Evolutionary conservation across 2,329 filamentous ascomycete species (phyloP), one percentile per base, ranked within the genome.

Genomic region (Stachybotrys echinatus): DNA sequence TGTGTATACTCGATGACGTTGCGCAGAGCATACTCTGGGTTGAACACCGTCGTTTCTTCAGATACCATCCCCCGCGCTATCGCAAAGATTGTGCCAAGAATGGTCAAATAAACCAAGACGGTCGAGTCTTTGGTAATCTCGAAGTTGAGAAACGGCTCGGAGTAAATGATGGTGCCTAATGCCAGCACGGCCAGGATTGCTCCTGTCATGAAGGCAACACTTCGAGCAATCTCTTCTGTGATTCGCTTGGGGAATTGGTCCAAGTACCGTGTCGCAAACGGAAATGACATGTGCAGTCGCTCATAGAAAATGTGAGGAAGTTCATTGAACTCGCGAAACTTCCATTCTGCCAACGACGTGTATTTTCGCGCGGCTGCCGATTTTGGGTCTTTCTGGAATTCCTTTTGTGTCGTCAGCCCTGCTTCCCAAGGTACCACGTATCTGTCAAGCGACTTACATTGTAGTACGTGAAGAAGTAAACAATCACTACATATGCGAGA

Each of bases 251-350:
- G 94, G 53, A 99, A 99, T 56, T 97, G 92, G 55, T 96, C 90
- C 22, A 99, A 80, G 61, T 99, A 99, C 45, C 90, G 83, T 31
- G 87, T 90, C 2, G 94, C 92, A 64, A 90, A 96, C 0, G 92
- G 92, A 62, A 94, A 91, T 1, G 94, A 96, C 87, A 97, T 95
- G 56, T 95, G 92, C 40, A 92, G 76, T 19, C 94, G 84, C 55
- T 92, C 88, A 52, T 91, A 82, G 61, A 97, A 99, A 2, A 97
- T 77, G 67, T 99, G 94, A 50, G 87, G 87, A 1, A 99, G 77
- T 67, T 99, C 94, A 61, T 99, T 99, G 77, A 97, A 99, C 65
- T 97, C 92, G 45, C 94, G 86, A 55, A 99, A 96, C 61, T 96
- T 97, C 94, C 94, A 99, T 65, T 96, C 88, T 0, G 94, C 94